These are phyloP conservation scores for Vanrija humicola DNA, from an alignment of 1,284 basidiomycete genomes.

Conservation along the genomic window DNA sequence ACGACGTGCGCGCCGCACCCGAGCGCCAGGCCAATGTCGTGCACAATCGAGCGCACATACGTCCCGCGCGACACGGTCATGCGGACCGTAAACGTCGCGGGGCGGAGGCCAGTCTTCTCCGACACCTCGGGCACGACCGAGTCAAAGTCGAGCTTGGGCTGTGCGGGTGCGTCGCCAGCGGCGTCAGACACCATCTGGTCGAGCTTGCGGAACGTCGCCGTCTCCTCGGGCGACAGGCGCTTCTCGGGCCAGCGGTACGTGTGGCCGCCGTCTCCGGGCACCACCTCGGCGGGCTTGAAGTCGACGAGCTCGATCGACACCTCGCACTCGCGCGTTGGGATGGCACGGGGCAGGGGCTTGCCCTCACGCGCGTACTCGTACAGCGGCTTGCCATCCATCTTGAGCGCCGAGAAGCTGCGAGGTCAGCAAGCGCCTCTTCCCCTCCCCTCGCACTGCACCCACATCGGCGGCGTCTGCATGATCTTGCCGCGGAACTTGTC, in stretches of 20 bases:
- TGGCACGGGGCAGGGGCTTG: constrained; percentile 84
- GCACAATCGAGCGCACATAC: constrained; percentile 89
- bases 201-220: constrained; percentile 63
- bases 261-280: constrained; percentile 43
- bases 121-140: constrained; percentile 49
- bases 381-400: constrained; percentile 94
- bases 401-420: constrained; percentile 87
- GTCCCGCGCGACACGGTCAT: constrained; percentile 95
- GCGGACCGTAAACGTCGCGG: constrained; percentile 76
- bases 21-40: constrained; percentile 78
- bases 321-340: constrained; percentile 78
- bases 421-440: too few species aligned
- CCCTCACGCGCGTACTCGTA: constrained; percentile 94
- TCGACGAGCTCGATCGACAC: constrained; percentile 65
- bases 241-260: constrained; percentile 72
- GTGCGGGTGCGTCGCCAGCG: constrained; percentile 20
- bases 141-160: constrained; percentile 31
- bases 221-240: constrained; percentile 64
- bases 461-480: constrained; percentile 88
- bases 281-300: constrained; percentile 45
- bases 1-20: constrained; percentile 88
- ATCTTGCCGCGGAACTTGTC: constrained; percentile 82
- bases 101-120: constrained; percentile 46
- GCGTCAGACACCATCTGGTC: constrained; percentile 48
- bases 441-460: constrained; percentile 33